Evolutionary conservation across 441 rosid genomes (phyloP), one percentile per base, ranked within the genome.

Genomic region (Pelargonium citronellum): DNA sequence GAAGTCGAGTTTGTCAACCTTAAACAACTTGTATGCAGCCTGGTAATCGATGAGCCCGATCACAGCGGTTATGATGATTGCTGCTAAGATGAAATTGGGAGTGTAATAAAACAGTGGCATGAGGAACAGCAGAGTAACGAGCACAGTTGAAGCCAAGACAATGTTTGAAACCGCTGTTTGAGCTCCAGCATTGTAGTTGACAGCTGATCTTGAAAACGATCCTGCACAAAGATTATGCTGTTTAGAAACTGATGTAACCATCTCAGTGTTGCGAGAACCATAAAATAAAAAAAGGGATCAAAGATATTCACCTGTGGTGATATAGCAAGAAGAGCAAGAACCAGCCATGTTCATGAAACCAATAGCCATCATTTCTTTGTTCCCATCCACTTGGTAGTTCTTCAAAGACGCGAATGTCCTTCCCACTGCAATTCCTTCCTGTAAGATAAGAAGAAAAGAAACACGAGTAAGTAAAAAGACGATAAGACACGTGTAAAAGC

Each of bases 371-470:
- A 95, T 95, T 85, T 95, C 99, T 79, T 95, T 89, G 87, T 95
- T 95, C 8, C 98, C 99, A 72, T 92, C 97, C 43, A 95, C 95
- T 81, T 89, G 98, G 74, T 95, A 90, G 77, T 88, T 91, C 71
- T 83, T 86, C 57, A 95, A 71, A 19, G 95, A 66, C 39, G 99
- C 98, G 84, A 95, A 92, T 15, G 98, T 95, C 74, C 98, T 92
- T 70, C 99, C 99, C 10, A 92, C 98, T 12, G 98, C 98, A 71
- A 95, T 91, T 73, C 99, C 99, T 87, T 95, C 98, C 98, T 89
- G 64, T 30, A 68, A 66, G 44, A 71, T 17, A 43, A 64, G 12
- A 11, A 61, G 49, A 70, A 6, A 24, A 11, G 4, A 3, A 3
- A 3, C 5, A 30, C 16, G 13, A 47, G 37, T 47, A 0, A 49